These are phyloP conservation scores for Solanum chacoense DNA, from an alignment of 305 asterid species.

Conservation along the genomic window DNA sequence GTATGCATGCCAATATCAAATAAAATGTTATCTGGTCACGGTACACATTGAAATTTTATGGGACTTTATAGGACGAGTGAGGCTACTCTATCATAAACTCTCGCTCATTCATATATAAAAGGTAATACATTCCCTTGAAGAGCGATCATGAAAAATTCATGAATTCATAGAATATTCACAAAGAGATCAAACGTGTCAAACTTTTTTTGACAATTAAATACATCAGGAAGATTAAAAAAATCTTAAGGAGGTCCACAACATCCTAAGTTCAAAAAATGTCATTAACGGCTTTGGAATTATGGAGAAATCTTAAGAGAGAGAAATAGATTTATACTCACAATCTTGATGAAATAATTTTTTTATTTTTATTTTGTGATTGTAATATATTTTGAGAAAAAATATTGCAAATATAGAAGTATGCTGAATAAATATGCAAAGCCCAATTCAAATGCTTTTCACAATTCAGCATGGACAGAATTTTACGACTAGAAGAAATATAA, in stretches of 20 bases:
- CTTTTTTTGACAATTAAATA: background rate
- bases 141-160: background rate
- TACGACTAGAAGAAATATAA: background rate
- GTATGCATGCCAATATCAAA: background rate
- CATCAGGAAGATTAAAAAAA: background rate
- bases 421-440: background rate
- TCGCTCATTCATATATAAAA: background rate
- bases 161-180: background rate
- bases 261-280: background rate
- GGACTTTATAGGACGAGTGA: background rate
- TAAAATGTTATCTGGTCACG: background rate
- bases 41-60: background rate
- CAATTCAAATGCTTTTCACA: background rate
- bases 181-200: background rate
- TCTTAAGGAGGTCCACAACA: background rate
- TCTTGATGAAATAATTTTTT: fast-evolving
- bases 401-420: background rate
- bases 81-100: background rate
- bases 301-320: fast-evolving
- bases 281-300: background rate
- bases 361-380: background rate
- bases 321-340: background rate
- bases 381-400: background rate
- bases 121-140: background rate
- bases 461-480: background rate